Percentiles rank a stretch among this genome's conserved stretches.
These are phyloP conservation scores for Wickerhamomyces canadensis DNA, from an alignment of 805 yeast species.

Conservation along the genomic window DNA sequence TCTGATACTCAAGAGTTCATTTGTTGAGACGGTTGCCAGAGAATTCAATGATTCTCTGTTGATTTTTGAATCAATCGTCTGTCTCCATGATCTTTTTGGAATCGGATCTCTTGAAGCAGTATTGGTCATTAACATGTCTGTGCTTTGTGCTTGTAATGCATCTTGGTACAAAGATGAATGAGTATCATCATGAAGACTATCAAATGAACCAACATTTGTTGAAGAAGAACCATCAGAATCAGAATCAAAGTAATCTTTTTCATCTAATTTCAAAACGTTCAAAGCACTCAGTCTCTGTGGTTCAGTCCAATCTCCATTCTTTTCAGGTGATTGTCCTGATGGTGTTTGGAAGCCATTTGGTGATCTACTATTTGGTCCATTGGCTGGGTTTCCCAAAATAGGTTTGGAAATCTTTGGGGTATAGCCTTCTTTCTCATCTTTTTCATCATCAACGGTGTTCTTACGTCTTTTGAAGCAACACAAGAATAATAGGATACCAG, in stretches of 20 bases:
- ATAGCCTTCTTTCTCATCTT: slow-evolving; percentile 19
- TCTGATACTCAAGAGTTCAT: slow-evolving; percentile 73
- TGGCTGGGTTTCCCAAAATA: slow-evolving; percentile 31
- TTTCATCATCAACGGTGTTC: slow-evolving; percentile 24
- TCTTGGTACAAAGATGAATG: slow-evolving; percentile 31
- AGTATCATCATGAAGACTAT: slow-evolving; percentile 24
- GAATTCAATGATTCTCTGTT: slow-evolving; percentile 65
- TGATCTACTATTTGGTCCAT: slow-evolving; percentile 24
- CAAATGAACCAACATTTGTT: slow-evolving; percentile 41
- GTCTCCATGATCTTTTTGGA: slow-evolving; percentile 58
- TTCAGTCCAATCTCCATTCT: slow-evolving; percentile 20
- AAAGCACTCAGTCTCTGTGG: slow-evolving; percentile 40
- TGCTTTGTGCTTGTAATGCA: slow-evolving; percentile 33
- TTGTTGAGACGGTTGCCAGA: slow-evolving; percentile 79
- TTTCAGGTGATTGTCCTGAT: slow-evolving; percentile 29
- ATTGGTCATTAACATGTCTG: slow-evolving; percentile 31
- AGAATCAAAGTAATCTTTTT: slow-evolving; percentile 24
- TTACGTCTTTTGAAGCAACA: slow-evolving; percentile 49
- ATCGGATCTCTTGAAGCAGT: slow-evolving; percentile 12
- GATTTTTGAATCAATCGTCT: slow-evolving; percentile 24
- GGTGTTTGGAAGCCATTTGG: slow-evolving; percentile 18
- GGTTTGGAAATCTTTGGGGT: slow-evolving; percentile 35
- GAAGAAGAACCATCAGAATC: slow-evolving; percentile 45
- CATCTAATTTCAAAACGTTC: slow-evolving; percentile 48
- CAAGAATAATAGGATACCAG: slow-evolving; percentile 43